Evolutionary conservation across 2,329 filamentous ascomycete species (phyloP), one percentile per base, ranked within the genome.

Genomic region (Xylaria sp.): DNA sequence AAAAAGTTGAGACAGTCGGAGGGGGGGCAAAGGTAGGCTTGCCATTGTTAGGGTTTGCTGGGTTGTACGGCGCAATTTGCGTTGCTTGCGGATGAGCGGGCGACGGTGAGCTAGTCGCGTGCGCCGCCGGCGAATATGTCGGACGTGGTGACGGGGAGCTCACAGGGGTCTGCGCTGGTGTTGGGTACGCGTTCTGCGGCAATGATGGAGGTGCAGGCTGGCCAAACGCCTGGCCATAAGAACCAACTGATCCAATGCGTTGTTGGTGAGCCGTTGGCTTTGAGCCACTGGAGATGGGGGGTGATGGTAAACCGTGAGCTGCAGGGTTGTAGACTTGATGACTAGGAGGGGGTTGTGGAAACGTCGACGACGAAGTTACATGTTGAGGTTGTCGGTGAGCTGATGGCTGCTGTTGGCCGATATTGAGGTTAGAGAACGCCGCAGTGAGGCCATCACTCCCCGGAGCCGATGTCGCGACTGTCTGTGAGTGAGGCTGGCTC

Each of bases 361-460:
- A 63, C 1, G 44, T 59, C 22, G 47, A 36, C 36, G 55, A 38
- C 33, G 55, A 36, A 27, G 29, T 17, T 5, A 61, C 33, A 10
- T 58, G 63, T 25, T 36, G 36, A 58, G 31, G 47, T 15, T 64
- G 63, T 20, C 57, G 66, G 17, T 27, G 10, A 42, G 20, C 25
- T 22, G 63, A 20, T 36, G 25, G 13, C 27, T 65, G 13, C 27
- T 65, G 49, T 22, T 69, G 67, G 15, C 54, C 65, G 31, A 69
- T 39, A 33, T 27, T 67, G n/a, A 69, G 29, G 25, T 53, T 65
- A 5, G 67, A 67, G 38, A 69, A 68, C n/a, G 67, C 65, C 3
- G 61, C 44, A 17, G 61, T 58, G 33, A 69, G 65, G 10, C 62
- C 58, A 42, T 68, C 59, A 27, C 33, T 49, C 0, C 20, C 39